These are phyloP conservation scores for Dentipellis sp. DNA, from an alignment of 768 basidiomycete species.

Conservation along the genomic window DNA sequence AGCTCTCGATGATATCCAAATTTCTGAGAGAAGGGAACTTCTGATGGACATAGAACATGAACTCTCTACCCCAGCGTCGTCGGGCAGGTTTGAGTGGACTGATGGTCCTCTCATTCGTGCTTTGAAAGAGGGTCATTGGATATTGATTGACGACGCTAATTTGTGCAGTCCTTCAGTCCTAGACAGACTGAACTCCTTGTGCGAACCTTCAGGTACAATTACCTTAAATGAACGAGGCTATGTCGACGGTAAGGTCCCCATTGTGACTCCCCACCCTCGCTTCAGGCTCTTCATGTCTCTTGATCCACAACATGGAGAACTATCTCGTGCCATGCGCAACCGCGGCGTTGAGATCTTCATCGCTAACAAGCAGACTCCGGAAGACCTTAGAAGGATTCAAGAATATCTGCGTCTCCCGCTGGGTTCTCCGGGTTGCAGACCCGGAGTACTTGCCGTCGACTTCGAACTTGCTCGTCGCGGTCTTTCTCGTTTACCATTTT, in stretches of 20 bases:
- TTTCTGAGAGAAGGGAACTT: constrained; percentile 4
- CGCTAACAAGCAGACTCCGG: constrained; percentile 12
- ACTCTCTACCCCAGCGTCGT: constrained; percentile 20
- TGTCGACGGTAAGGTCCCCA: constrained; percentile 64
- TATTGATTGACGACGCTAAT: constrained; percentile 88
- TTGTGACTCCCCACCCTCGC: constrained; percentile 72
- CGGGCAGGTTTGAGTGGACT: constrained; percentile 82
- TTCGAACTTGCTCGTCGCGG: constrained; percentile 12
- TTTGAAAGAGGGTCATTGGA: constrained; percentile 82
- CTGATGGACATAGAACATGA: constrained; percentile 5
- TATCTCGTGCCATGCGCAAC: constrained; percentile 98
- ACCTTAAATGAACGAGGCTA: constrained; percentile 87
- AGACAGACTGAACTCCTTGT: constrained; percentile 93
- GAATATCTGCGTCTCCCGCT: constrained; percentile 5
- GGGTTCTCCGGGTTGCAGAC: background rate
- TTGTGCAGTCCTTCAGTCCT: constrained; percentile 92
- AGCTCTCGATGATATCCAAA: constrained; percentile 1
- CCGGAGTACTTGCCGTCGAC: background rate
- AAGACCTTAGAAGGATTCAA: constrained; percentile 8
- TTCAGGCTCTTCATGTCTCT: constrained; percentile 94
- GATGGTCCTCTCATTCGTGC: constrained; percentile 88
- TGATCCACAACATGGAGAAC: constrained; percentile 84
- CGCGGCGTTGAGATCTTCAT: constrained; percentile 81
- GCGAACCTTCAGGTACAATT: constrained; percentile 75
- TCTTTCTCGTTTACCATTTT: background rate